Evolutionary conservation across 129 eudicot species (phyloP), one percentile per base, ranked within the genome.

Genomic region (Ambrosia trifida): DNA sequence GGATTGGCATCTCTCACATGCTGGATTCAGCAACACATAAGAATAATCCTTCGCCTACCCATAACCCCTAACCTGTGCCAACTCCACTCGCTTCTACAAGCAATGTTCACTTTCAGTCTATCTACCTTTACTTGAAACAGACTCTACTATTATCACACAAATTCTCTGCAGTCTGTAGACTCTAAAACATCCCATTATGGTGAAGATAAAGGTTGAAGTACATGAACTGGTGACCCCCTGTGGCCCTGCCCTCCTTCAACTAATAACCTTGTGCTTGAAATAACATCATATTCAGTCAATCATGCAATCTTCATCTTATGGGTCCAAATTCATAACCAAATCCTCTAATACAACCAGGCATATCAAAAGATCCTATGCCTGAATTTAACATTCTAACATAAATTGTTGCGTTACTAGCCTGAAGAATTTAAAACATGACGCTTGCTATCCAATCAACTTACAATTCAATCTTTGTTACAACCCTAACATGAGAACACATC

Each of bases 221-320:
- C 59, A 43, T 59, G 59, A 71, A 31, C 12, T 33, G 11, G 7
- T 2, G 13, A 31, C 64, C 28, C 28, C 28, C 28, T 24, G 28
- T 1, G 28, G 28, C 28, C 28, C 28, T 24, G 28, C 28, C 28
- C 33, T 60, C 77, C 77, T 60, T 46, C 32, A 72, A 61, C 61
- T 61, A 72, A 46, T 46, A 46, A 31, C 60, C 68, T 46, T 43
- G 60, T 31, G 38, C 60, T 44, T 73, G 50, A 73, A 32, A 49
- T 61, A 38, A 49, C 54, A 49, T 49, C 20, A 49, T 56, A 4
- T 56, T 28, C 35, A 24, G 33, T 53, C 7, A 53, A 18, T 28
- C 35, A 24, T 14, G 18, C 7, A 53, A 18, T 6, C 60, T 53
- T 8, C 60, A 2, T 53, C 60, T 0, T 28, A 31, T 7, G 45